Base-by-base conservation (phyloP, 2,329 filamentous ascomycete genomes). In the Colletotrichum euphorbiae region DNA sequence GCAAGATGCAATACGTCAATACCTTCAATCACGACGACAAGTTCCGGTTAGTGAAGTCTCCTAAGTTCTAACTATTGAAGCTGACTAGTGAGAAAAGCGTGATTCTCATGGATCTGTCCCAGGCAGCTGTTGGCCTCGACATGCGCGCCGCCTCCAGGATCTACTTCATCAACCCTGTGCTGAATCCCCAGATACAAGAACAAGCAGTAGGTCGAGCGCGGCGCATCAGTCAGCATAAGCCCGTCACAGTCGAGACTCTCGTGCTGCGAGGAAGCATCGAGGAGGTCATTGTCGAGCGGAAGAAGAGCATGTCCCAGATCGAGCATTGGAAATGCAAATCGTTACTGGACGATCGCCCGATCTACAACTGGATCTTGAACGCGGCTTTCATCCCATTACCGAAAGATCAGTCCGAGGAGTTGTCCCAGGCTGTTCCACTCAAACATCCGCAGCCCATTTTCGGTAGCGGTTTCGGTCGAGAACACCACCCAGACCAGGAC, bases 161-260 rank as follows among this genome's bases (percentile, higher is more conserved):
- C 9, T 97, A 94, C 78, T 98, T 98, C 70, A 86, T 97, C 62
- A 95, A 91, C 71, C 94, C 95, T 0, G 93, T 97, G 12, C 91
- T 96, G 76, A 92, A 94, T 59, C 93, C 93, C 0, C 88, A 92
- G 71, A 86, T 97, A 1, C 93, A 97, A 77, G 93, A 92, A 1
- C 95, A 98, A 77, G 95, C 95, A 0, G 93, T 98, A 70, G 97
- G 97, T 69, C 90, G 95, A 75, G 93, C 92, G 0, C 91, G 97
- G 72, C 87, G 95, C 12, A 97, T 98, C 73, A 94, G 93, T 11
- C 94, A 98, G 77, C 89, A 83, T 61, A 90, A 87, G 68, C 87
- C 89, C 0, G 94, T 98, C 0, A 89, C 88, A 8, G 94, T 97
- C 0, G 93, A 98, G 80, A 98, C 94, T 0, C 81, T 98, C 1